These are phyloP conservation scores for Inga leiocalycina DNA, from an alignment of 306 rosid species.

Conservation along the genomic window DNA sequence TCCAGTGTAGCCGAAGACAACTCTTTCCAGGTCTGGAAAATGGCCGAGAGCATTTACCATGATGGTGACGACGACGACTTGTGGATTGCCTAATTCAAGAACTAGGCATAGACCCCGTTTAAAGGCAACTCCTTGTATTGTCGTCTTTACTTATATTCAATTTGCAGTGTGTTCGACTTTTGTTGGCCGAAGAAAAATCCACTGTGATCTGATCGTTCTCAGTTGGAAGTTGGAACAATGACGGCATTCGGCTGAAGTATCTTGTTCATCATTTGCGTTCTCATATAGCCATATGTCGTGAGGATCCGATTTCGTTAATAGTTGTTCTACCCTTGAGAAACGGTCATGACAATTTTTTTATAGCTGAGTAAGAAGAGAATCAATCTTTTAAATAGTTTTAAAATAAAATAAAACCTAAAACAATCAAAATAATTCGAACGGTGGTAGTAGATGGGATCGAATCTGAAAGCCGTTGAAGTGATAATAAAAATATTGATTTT, in stretches of 20 bases:
- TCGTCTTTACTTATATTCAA: neutral
- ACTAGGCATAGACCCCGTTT: neutral
- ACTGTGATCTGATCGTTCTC: neutral
- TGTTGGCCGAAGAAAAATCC: neutral
- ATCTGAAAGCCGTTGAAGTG: neutral
- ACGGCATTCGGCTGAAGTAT: neutral
- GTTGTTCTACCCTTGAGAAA: neutral
- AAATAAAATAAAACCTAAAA: neutral
- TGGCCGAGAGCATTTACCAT: slow-evolving; percentile 69
- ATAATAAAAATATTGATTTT: no score
- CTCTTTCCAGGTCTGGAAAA: slow-evolving; percentile 87
- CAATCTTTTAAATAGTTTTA: neutral
- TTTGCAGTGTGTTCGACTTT: neutral
- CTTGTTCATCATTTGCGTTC: neutral
- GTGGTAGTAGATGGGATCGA: neutral
- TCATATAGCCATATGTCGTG: neutral
- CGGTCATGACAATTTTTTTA: no score
- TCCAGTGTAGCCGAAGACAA: slow-evolving; percentile 93
- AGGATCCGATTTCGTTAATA: neutral
- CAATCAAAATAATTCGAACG: no score
- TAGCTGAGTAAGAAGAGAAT: neutral
- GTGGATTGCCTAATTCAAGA: slow-evolving; percentile 28
- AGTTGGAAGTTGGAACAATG: neutral
- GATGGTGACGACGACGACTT: slow-evolving; percentile 48
- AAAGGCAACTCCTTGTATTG: neutral